These are phyloP conservation scores for Danielia reshetovae DNA, from an alignment of 805 yeast species.

Conservation along the genomic window DNA sequence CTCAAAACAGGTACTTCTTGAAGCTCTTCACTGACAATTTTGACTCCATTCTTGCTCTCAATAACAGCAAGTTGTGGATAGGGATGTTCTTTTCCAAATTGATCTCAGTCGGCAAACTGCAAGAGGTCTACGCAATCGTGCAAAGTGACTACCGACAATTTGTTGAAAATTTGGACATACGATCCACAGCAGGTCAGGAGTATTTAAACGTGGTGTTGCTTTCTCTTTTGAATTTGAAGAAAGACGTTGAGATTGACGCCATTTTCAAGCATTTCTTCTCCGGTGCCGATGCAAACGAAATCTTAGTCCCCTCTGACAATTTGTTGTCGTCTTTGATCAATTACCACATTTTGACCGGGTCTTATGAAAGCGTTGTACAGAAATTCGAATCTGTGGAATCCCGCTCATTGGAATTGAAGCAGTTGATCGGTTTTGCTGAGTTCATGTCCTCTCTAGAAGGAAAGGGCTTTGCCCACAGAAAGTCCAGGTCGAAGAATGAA, in stretches of 20 bases:
- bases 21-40: constrained; percentile 11
- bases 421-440: constrained; percentile 16
- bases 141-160: constrained; percentile 5
- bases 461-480: too few species aligned
- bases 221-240: constrained; percentile 13
- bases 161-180: constrained; percentile 5
- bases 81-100: constrained; percentile 13
- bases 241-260: constrained; percentile 13
- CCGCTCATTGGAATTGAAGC: constrained; percentile 14
- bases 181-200: constrained; percentile 1
- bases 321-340: constrained; percentile 20
- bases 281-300: constrained; percentile 10
- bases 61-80: constrained; percentile 18
- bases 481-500: neutral
- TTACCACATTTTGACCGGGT: constrained; percentile 21
- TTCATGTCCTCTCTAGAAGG: constrained; percentile 19
- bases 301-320: constrained; percentile 12
- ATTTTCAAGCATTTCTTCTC: constrained; percentile 16
- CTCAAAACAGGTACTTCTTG: constrained; percentile 21
- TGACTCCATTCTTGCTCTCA: constrained; percentile 7
- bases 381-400: constrained; percentile 15
- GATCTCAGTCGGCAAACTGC: constrained; percentile 1
- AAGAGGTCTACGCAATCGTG: constrained; percentile 6
- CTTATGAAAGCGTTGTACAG: constrained; percentile 14
- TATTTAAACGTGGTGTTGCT: constrained; percentile 6